Evolutionary conservation across 192 early-diverging fungal genomes (phyloP), one percentile per base, ranked within the genome.

Genomic region (Coemansia sp.): DNA sequence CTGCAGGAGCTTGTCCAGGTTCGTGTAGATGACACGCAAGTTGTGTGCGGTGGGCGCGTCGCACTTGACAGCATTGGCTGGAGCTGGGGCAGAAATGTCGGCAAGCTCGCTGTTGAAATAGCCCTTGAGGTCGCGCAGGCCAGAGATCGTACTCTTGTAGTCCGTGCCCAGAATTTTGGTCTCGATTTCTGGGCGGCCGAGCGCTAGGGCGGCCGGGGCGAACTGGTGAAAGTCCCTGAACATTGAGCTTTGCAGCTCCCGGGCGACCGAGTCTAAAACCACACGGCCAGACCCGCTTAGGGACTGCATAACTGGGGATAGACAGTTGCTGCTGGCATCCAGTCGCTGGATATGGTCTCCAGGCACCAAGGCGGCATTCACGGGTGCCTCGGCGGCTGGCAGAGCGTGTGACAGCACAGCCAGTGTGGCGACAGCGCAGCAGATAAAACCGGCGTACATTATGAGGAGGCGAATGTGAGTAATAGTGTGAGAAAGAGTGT

Each of bases 141-240:
- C 81, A 9, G 47, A 51, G 16, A 78, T 44, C 2, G 73, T 62
- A 57, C 49, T 29, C 5, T 63, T 9, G 43, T 70, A 78, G 67
- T 83, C 72, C 22, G 47, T 47, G 49, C 72, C 76, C 4, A 68
- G 47, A 40, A 83, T 78, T 6, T 71, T 74, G 52, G 63, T 46
- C 51, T 75, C 64, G 36, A 78, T 68, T 18, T 67, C 63, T 2
- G 73, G 51, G 33, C 52, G 62, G 60, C 70, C 67, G 12, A 84
- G 69, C 0, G 81, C 81, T 22, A 68, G 54, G 27, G 76, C 76
- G 6, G 65, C 76, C 4, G 81, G 81, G 27, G 73, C 81, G 54
- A 79, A 84, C 71, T 76, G 71, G 62, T 78, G 81, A 24, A 79
- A 73, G 74, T 84, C 77, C 62, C 76, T 73, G 71, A 79, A 84